Conservation (phyloP, 306 rosid species). For the Abrus pulchellus region DNA sequence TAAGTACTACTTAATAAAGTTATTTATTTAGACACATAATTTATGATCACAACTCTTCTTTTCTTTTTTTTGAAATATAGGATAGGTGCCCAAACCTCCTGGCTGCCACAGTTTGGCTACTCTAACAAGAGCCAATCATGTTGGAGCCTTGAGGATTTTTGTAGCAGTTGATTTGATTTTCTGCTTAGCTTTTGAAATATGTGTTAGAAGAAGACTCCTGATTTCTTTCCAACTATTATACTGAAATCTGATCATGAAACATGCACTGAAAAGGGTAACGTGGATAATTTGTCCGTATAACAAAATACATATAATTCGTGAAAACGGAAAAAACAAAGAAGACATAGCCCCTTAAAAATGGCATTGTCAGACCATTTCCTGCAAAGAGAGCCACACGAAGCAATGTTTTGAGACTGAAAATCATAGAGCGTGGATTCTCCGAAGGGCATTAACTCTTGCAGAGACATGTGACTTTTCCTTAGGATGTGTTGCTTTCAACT, state of each 20-base stretch:
- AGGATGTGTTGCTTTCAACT: neutral
- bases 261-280: slow-evolving; percentile 9
- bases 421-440: no score
- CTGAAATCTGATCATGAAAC: neutral
- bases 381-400: neutral
- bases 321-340: slow-evolving; percentile 4
- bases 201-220: neutral
- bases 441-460: neutral
- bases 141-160: neutral
- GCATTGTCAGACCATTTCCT: slow-evolving; percentile 14
- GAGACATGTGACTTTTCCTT: neutral
- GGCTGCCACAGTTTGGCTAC: neutral
- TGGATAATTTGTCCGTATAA: slow-evolving; percentile 1
- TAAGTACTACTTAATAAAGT: no score
- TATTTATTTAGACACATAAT: neutral
- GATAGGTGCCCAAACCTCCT: neutral
- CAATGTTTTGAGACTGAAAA: neutral
- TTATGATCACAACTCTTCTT: neutral
- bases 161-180: neutral
- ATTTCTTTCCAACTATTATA: neutral
- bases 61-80: neutral
- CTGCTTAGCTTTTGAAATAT: neutral
- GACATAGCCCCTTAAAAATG: neutral
- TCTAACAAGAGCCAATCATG: no score
- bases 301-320: neutral